Evolutionary conservation across 2,329 filamentous ascomycete genomes (phyloP), one percentile per base, ranked within the genome.

Genomic region (Aspergillus hortae): DNA sequence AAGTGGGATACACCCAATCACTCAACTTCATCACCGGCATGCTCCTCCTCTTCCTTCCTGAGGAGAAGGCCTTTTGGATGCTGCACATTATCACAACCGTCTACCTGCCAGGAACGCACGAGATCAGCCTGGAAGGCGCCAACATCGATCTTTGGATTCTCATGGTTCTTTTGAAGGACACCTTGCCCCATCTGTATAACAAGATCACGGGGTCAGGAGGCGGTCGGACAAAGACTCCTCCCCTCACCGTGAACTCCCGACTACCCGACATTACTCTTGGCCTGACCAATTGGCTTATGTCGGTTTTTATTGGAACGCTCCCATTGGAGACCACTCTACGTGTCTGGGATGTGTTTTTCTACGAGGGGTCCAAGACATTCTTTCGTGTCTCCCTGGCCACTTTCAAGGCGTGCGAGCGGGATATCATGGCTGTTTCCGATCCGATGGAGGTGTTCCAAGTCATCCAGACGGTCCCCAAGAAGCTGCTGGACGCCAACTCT

Each of bases 271-370:
- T 97, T 59, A 94, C 90, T 0, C 80, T 97, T 4, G 95, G 91
- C 61, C 90, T 94, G 71, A 96, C 92, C 9, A 89, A 92, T 4
- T 97, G 92, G 92, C 95, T 97, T 71, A 96, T 97, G 92, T 95
- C 89, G 45, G 89, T 94, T 62, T 96, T 94, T 70, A 94, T 96
- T 55, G 91, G 92, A 48, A 95, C 90, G 0, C 76, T 97, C 15
- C 92, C 92, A 2, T 91, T 95, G 56, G 92, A 97, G 73, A 90
- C 88, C 15, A 92, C 92, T 0, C 80, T 96, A 15, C 87, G 92
- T 6, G 90, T 96, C 1, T 97, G 92, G 92, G 92, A 97, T 62
- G 84, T 90, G 1, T 92, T 97, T 67, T 95, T 96, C 69, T 96
- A 95, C 70, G 92, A 97, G 71, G 92, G 92, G 3, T 91, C 88